Evolutionary conservation across 805 yeast genomes (phyloP), one percentile per base, ranked within the genome.

Genomic region (Deakozyma indianensis): DNA sequence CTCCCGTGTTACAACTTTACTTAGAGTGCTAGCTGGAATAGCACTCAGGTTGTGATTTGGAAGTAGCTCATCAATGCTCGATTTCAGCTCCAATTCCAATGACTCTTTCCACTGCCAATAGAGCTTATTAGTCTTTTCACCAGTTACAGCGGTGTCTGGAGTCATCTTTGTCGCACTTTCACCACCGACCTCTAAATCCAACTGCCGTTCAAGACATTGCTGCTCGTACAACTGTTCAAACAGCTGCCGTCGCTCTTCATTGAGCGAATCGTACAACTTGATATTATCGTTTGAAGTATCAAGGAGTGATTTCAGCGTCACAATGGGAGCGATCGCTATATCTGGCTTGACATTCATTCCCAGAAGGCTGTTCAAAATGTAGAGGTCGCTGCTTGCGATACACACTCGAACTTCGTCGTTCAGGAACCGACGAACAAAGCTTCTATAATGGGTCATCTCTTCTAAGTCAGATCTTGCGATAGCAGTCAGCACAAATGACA

Each of bases 161-260:
- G n/a, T n/a, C n/a, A n/a, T n/a, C n/a, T n/a, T n/a, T n/a, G n/a
- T n/a, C n/a, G n/a, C n/a, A n/a, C n/a, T n/a, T n/a, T n/a, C n/a
- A n/a, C n/a, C 5, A n/a, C 38, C 38, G 18, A n/a, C 5, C 61
- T 86, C 96, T 40, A 86, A 58, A 24, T 71, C 71, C 35, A 72
- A 64, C 59, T 86, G 92, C 60, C 95, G 73, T 23, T 74, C 76
- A 43, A 71, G 71, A 50, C 86, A 84, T 51, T 79, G 74, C 1
- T 68, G 61, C 50, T 82, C 86, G 38, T 85, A 62, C 1, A 77
- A 74, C 16, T 65, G 67, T 53, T 82, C 80, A 56, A 84, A 85
- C 45, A 52, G 49, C 3, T 27, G 48, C 41, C 65, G 60, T 2
- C 55, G 60, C 46, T 62, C 68, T 45, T 71, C 70, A 5, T 60